These are phyloP conservation scores for Ceratobasidium sp. DNA, from an alignment of 1,284 basidiomycete genomes.

Conservation along the genomic window DNA sequence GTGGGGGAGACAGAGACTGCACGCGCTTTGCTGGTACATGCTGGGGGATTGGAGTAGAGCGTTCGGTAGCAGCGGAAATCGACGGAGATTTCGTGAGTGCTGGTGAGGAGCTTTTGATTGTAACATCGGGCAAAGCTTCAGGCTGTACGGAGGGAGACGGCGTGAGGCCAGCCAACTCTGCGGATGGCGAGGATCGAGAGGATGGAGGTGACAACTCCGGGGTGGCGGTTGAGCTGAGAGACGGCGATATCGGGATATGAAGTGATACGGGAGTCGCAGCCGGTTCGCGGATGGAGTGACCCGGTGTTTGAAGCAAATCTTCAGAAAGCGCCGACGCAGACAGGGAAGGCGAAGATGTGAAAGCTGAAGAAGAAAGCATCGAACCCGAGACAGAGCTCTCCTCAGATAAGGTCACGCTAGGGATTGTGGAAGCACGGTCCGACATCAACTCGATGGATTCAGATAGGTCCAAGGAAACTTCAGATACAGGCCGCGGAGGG, in stretches of 20 bases:
- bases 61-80: constrained; percentile 26
- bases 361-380: constrained; percentile 21
- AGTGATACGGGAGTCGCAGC: background rate
- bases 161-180: constrained; percentile 17
- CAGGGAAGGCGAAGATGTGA: constrained; percentile 12
- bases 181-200: constrained; percentile 26
- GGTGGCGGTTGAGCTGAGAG: constrained; percentile 29
- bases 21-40: constrained; percentile 30
- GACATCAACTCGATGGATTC: constrained; percentile 36
- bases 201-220: constrained; percentile 14
- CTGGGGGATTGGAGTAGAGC: constrained; percentile 28
- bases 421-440: constrained; percentile 10
- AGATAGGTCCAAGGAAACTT: constrained; percentile 28
- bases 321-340: constrained; percentile 18
- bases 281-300: background rate
- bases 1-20: constrained; percentile 32
- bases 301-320: background rate
- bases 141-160: constrained; percentile 41
- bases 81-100: constrained; percentile 27
- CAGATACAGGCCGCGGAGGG: constrained; percentile 9
- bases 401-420: constrained; percentile 19
- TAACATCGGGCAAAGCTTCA: constrained; percentile 8
- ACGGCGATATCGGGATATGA: constrained; percentile 21
- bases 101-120: constrained; percentile 39
- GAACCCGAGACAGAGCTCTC: constrained; percentile 40